Evolutionary conservation across 495 filamentous ascomycete species (phyloP).

Genomic region (Venustampulla echinocandica): DNA sequence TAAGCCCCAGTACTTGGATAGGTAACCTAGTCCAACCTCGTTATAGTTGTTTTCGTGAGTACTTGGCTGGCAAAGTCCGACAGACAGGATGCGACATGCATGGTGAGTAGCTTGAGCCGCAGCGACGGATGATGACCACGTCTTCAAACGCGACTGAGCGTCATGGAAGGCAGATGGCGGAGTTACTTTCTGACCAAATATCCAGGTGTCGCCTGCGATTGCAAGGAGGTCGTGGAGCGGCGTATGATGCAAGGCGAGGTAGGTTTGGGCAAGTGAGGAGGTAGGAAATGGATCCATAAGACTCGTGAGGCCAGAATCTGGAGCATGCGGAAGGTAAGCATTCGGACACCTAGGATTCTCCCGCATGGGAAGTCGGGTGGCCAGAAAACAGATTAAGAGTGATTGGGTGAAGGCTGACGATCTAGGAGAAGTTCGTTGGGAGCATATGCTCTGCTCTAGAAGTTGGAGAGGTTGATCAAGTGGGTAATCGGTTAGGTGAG

Average conservation of each 20-base stretch:
- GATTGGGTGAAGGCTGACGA: conserved; percentile 14
- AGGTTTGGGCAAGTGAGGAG: conserved; percentile 13
- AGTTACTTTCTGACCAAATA: conserved; percentile 20
- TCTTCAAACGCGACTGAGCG: conserved; percentile 15
- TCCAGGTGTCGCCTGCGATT: conserved; percentile 23
- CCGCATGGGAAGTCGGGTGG: conserved; percentile 11
- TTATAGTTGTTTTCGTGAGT: not conserved
- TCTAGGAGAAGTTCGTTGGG: not conserved
- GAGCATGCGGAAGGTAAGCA: conserved; percentile 4
- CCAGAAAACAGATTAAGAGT: conserved; percentile 16
- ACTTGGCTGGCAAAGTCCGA: not conserved
- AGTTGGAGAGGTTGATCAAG: not conserved
- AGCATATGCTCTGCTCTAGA: conserved; percentile 5
- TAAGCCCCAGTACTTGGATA: conserved; percentile 22
- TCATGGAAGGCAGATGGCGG: conserved; percentile 17
- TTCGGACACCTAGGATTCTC: conserved; percentile 7
- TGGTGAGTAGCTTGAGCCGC: conserved; percentile 19
- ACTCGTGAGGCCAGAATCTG: conserved; percentile 5
- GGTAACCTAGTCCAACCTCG: not conserved
- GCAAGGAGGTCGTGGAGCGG: conserved; percentile 23
- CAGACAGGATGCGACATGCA: conserved; percentile 16
- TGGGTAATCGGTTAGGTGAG: not conserved
- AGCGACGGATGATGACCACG: conserved; percentile 14
- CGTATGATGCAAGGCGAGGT: conserved; percentile 21
- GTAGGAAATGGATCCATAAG: conserved; percentile 9